Base-by-base conservation (phyloP, 257 asterid genomes). In the Solanum chilense region DNA sequence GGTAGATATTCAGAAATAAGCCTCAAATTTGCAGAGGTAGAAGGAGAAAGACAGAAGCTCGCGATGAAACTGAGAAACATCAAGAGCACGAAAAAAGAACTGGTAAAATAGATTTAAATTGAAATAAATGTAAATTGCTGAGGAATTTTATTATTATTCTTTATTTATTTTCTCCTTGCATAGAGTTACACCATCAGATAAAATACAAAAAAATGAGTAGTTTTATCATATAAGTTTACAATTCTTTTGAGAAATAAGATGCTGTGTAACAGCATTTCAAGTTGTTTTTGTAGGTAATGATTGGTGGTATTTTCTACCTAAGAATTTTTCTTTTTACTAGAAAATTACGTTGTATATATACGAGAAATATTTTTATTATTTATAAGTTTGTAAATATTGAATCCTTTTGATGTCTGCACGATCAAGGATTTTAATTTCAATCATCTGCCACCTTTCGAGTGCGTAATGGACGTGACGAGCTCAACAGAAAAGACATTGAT, bases 11-110 rank as follows among this genome's bases (percentile, higher is more conserved):
- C 99, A 29, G 99, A 96, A 85, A 93, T 97, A 91, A 97, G 99
- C 91, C 98, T 97, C 64, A 97, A 93, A 90, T 97, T 97, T 92
- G 99, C 99, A 31, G 99, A 97, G 90, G 99, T 97, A 12, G 99
- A 97, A 88, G 99, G 99, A 49, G 99, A 97, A 92, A 88, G 99
- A 78, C 99, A 97, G 83, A 95, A 93, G 25, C 99, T 97, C 37
- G 96, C 95, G 31, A 97, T 97, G 99, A 93, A 89, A 91, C 89
- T 97, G 52, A 96, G 99, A 0, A 80, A 47, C 85, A 80, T 80
- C 33, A 80, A 94, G 94, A 97, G 92, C 85, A 86, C 97, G n/a
- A 97, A 91, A 90, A 74, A 94, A 90, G 96, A 91, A 81, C 89
- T 88, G 89, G 29, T 84, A 45, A 80, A 80, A 80, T 20, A 10